Base-by-base conservation (phyloP, 805 yeast species). In the Ogataea thermomethanolica region DNA sequence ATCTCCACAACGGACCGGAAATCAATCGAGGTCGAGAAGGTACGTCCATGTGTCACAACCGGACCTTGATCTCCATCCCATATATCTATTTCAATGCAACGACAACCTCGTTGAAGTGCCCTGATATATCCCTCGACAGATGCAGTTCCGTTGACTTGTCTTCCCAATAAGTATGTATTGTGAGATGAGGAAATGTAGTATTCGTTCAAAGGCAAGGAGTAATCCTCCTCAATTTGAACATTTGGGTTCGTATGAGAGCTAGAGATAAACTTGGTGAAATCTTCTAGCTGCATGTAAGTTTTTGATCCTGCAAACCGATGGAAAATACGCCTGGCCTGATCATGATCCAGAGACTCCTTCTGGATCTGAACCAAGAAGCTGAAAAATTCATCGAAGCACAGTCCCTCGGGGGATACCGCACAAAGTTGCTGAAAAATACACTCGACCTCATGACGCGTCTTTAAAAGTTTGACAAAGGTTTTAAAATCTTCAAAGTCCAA, bases 111-210 rank as follows among this genome's bases (percentile, higher is more conserved):
- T 58, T 89, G 96, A 35, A 93, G 65, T 0, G 87, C 93, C 36
- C 84, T 76, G 12, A 88, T 79, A 51, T 93, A 93, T 0, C 95
- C 95, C 55, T 91, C 97, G 2, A 88, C 79, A 0, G 97, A 87
- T 0, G 96, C 83, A 3, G 76, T 80, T 14, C 93, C 95, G 2
- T 81, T 95, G 12, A 86, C 74, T 56, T 93, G 99, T 27, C 93
- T 71, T 0, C 99, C 99, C 21, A 80, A 62, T 3, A 93, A 67
- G 55, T 93, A 93, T 0, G 99, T 93, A 58, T 93, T 93, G 60
- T 93, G 99, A 0, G 97, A 89, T 0, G 97, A 87, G 0, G 96
- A 88, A 23, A 95, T 84, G 56, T 68, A 88, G 59, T 95, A 93
- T 52, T 90, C 91, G 55, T 79, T 86, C 26, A 93, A 55, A 0